These are phyloP conservation scores for Erodium moschatum DNA, from an alignment of 441 rosid genomes.

Conservation along the genomic window DNA sequence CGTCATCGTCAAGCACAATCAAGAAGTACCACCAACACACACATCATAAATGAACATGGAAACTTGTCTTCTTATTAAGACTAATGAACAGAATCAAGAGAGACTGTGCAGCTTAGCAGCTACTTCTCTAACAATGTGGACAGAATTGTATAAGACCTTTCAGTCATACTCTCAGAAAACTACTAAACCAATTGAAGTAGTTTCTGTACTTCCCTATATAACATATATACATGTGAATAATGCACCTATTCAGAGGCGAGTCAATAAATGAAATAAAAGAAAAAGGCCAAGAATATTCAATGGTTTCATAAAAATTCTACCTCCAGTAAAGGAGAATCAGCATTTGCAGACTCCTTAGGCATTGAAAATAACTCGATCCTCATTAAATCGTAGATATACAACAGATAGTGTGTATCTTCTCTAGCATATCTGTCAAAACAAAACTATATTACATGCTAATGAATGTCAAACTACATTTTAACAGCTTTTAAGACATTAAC, in stretches of 20 bases:
- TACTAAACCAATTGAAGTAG: not conserved
- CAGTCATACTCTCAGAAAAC: not conserved
- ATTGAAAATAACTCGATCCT: slow-evolving; percentile 33
- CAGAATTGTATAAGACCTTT: not conserved
- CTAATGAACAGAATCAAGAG: not conserved
- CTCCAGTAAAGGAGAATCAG: slow-evolving; percentile 58
- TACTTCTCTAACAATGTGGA: not conserved
- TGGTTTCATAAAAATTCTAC: slow-evolving; percentile 28
- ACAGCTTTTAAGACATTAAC: no score
- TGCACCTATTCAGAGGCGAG: not conserved
- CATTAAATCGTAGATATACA: slow-evolving; percentile 72
- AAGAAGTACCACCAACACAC: not conserved
- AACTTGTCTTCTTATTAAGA: not conserved
- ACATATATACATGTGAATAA: not conserved
- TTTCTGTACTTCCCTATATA: not conserved
- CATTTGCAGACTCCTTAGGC: slow-evolving; percentile 36
- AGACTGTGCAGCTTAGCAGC: not conserved
- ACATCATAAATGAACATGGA: not conserved
- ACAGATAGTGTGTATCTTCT: slow-evolving; percentile 88
- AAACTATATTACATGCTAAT: slow-evolving; percentile 14
- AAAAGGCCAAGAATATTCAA: not conserved
- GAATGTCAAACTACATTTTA: slow-evolving; percentile 7
- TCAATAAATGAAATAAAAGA: no score
- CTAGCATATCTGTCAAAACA: slow-evolving; percentile 27
- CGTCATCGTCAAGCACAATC: not conserved